phyloP scores from a whole-genome alignment of 192 early-diverging fungal genomes.

The Umbelopsis sp. region DNA sequence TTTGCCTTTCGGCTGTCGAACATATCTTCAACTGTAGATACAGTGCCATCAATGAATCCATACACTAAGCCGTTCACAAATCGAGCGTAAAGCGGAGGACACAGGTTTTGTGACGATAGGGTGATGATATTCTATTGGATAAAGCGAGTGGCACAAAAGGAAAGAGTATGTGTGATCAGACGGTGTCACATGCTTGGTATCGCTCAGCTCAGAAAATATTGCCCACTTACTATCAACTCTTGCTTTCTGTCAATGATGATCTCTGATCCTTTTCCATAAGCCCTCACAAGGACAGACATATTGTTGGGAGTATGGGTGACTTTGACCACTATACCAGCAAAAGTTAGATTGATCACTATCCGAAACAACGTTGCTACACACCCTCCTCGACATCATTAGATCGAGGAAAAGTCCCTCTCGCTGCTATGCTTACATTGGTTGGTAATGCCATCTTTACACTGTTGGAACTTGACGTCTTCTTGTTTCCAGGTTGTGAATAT shows the following conservation, averaged over 20 bases:
- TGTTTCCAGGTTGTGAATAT: constrained; percentile 68
- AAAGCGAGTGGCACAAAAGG: background rate
- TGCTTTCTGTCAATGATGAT: constrained; percentile 86
- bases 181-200: constrained; percentile 1
- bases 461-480: constrained; percentile 58
- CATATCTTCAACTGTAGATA: constrained; percentile 78
- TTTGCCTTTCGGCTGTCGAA: constrained; percentile 66
- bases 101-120: constrained; percentile 68
- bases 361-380: too few species aligned
- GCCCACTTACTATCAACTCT: constrained; percentile 77
- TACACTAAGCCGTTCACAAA: constrained; percentile 95
- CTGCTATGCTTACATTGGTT: constrained; percentile 64
- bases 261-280: constrained; percentile 87
- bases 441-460: constrained; percentile 84
- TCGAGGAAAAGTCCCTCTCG: too few species aligned
- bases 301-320: constrained; percentile 62
- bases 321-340: constrained; percentile 57
- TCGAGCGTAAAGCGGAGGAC: constrained; percentile 79
- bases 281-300: constrained; percentile 77
- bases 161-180: background rate
- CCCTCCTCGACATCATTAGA: too few species aligned
- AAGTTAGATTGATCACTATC: too few species aligned
- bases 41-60: constrained; percentile 79
- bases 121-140: constrained; percentile 75
- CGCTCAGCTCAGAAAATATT: background rate